Evolutionary conservation across 345 rosid genomes (phyloP), one percentile per base, ranked within the genome.

Genomic region (Kernera saxatilis): DNA sequence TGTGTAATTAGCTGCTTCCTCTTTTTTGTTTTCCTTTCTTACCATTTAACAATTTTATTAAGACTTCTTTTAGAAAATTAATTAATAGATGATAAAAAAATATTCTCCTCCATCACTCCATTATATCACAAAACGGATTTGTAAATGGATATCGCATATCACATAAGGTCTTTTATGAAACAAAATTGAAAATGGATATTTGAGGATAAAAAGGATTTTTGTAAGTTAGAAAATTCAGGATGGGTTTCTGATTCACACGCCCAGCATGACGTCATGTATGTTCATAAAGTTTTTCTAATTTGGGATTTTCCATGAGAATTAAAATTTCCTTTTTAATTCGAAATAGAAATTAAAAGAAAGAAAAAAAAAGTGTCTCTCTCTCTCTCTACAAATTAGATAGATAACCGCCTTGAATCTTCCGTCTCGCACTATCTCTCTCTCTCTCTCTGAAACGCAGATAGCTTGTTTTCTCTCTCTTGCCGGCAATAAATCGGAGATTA

Each of bases 341-440:
- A 9, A 2, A 43, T 43, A 23, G 8, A 19, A 12, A n/a, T 3
- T n/a, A n/a, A 6, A 1, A 25, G 0, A 25, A 8, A 13, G 26
- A 43, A 10, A 2, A 13, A 4, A 3, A 2, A 21, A 7, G 2
- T 11, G 3, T n/a, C n/a, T n/a, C n/a, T n/a, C 3, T 36, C 18
- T 41, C 41, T 13, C 54, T 30, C 45, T 25, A 70, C 21, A 51
- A 39, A 30, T 9, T 8, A 26, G 27, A 63, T 8, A 26, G 27
- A 63, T 12, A 72, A 64, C 65, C 64, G 55, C 40, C 37, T 62
- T 18, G 3, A 22, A 33, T 23, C 39, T 53, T 64, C 46, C 46
- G 45, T 63, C 32, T 49, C 0, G 8, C n/a, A 53, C 33, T 65
- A n/a, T n/a, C 22, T n/a, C n/a, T 26, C 19, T 68, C 29, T 19